A percentile compares a stretch with the other conserved stretches of the same genome.
Evolutionary conservation across 75 land plant species (phyloP).

Genomic region (Sequoia sempervirens): DNA sequence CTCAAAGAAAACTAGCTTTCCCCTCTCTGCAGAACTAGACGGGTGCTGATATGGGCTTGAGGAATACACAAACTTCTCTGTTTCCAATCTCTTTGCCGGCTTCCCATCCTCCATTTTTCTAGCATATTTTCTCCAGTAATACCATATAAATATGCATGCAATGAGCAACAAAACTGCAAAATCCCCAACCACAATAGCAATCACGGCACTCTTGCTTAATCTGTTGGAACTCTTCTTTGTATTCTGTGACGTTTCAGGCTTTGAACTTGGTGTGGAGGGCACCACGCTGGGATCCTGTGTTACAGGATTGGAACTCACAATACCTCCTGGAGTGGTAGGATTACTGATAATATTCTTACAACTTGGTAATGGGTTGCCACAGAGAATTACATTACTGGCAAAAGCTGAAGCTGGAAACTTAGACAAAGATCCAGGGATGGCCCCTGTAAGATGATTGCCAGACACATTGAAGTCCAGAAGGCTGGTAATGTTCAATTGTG

Average conservation of each 20-base stretch:
- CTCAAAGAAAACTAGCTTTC: conserved; percentile 82
- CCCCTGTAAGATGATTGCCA: conserved; percentile 16
- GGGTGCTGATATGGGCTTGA: conserved; percentile 45
- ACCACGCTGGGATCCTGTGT: conserved; percentile 15
- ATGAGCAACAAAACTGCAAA: conserved; percentile 51
- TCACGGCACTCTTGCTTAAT: conserved; percentile 42
- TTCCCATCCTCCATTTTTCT: conserved; percentile 15
- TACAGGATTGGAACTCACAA: conserved; percentile 17
- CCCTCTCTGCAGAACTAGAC: conserved; percentile 41
- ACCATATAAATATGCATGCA: conserved; percentile 52
- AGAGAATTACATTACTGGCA: conserved; percentile 42
- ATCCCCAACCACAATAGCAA: conserved; percentile 70
- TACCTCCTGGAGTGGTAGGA: conserved; percentile 29
- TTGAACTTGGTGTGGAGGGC: conserved; percentile 32
- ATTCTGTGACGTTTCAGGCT: conserved; percentile 9
- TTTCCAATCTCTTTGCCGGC: conserved; percentile 30
- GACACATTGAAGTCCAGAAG: conserved; percentile 32
- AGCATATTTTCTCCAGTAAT: conserved; percentile 56
- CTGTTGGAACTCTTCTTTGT: conserved; percentile 10
- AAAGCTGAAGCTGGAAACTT: conserved; percentile 52
- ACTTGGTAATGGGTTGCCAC: conserved; percentile 53
- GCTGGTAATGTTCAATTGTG: conserved; percentile 33
- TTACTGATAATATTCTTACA: conserved; percentile 28
- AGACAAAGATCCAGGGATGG: conserved; percentile 32
- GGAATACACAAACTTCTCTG: conserved; percentile 63